These are phyloP conservation scores for Fusarium acutatum DNA, from an alignment of 2,329 filamentous ascomycete genomes.

Conservation along the genomic window DNA sequence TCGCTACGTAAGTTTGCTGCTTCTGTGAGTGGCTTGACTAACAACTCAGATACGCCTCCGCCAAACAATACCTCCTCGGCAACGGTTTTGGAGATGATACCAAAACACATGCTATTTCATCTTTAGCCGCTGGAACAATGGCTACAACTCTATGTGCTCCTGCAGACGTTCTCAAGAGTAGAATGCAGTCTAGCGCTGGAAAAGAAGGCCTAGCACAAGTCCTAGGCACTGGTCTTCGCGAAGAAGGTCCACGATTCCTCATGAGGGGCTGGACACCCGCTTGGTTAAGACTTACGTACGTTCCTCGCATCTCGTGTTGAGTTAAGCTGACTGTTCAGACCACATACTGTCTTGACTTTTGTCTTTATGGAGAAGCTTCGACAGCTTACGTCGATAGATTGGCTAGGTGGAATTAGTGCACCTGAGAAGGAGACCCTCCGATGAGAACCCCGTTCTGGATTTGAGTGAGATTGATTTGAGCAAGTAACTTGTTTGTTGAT, in stretches of 20 bases:
- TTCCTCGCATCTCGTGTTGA: background rate
- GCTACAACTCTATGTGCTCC: constrained; percentile 57
- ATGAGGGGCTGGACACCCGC: constrained; percentile 58
- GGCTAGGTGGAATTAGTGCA: constrained; percentile 20
- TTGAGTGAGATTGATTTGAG: background rate
- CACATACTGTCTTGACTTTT: constrained; percentile 56
- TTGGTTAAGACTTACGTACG: constrained; percentile 54
- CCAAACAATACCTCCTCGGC: constrained; percentile 45
- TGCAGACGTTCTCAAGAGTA: constrained; percentile 55
- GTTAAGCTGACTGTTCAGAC: constrained; percentile 40
- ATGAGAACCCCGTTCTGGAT: background rate
- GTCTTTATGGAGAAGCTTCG: constrained; percentile 57
- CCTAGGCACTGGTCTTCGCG: constrained; percentile 45
- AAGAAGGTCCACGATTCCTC: constrained; percentile 53
- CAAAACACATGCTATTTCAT: constrained; percentile 51
- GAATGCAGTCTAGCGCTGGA: constrained; percentile 47
- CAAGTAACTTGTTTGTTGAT: constrained; percentile 19
- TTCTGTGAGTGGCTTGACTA: background rate
- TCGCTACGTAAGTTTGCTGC: constrained; percentile 49
- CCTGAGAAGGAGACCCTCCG: constrained; percentile 17
- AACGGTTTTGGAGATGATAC: constrained; percentile 49
- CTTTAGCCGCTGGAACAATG: constrained; percentile 54
- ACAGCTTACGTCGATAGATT: constrained; percentile 42
- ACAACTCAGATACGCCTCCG: constrained; percentile 44
- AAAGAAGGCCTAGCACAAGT: constrained; percentile 48